Evolutionary conservation across 805 yeast species (phyloP).

Genomic region (Yarrowia sp.): DNA sequence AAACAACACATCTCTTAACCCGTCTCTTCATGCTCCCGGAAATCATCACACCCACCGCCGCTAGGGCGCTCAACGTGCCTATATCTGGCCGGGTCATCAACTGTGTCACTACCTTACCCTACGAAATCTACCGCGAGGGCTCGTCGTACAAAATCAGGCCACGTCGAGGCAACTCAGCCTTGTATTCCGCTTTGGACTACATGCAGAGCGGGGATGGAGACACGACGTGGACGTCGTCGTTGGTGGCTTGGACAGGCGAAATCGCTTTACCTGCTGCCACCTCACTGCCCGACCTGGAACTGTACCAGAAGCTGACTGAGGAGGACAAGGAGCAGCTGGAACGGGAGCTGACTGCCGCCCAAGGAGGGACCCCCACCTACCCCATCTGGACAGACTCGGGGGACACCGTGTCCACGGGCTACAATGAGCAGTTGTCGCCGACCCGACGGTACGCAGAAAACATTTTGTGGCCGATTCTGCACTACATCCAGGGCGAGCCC

Average conservation of each 20-base stretch:
- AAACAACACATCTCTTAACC: too few species aligned
- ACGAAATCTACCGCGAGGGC: conserved; percentile 58
- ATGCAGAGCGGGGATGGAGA: conserved; percentile 47
- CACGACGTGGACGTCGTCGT: conserved; percentile 80
- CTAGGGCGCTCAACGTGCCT: conserved; percentile 23
- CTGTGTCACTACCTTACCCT: conserved; percentile 72
- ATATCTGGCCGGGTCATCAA: conserved; percentile 68
- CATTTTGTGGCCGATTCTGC: conserved; percentile 92
- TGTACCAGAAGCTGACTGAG: conserved; percentile 55
- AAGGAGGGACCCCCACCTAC: conserved; percentile 54
- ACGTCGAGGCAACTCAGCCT: conserved; percentile 80
- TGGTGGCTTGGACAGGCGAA: conserved; percentile 97
- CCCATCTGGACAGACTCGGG: conserved; percentile 81
- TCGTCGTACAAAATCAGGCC: conserved; percentile 57
- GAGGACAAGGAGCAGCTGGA: conserved; percentile 60
- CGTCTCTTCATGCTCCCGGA: conserved; percentile 17
- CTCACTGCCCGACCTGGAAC: conserved; percentile 46
- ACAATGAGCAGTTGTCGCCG: conserved; percentile 70
- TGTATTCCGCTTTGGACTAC: conserved; percentile 75
- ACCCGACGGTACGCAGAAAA: conserved; percentile 93
- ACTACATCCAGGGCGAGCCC: conserved; percentile 83
- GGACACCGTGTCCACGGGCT: conserved; percentile 17
- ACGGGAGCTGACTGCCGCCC: conserved; percentile 51
- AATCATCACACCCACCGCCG: conserved; percentile 16
- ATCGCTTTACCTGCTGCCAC: conserved; percentile 50